Percentiles rank a stretch among this genome's conserved stretches.
phyloP scores from a whole-genome alignment of 129 eudicot species.

The Artemisia annua region DNA sequence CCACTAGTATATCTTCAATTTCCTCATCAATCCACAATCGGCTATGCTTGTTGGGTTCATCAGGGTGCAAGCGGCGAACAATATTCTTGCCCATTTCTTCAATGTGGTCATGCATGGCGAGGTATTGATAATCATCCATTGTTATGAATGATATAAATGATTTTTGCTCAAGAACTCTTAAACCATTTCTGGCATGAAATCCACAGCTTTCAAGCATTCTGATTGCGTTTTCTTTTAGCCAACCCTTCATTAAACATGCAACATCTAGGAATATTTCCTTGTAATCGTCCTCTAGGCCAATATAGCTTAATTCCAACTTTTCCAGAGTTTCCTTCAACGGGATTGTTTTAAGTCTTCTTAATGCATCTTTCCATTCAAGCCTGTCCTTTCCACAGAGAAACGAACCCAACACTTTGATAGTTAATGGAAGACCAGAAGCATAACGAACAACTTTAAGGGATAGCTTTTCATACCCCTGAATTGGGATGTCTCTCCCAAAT shows the following conservation, averaged over 20 bases:
- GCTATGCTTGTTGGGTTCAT: slow-evolving; percentile 41
- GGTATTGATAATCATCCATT: background rate
- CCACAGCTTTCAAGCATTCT: slow-evolving; percentile 41
- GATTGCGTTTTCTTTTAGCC: slow-evolving; percentile 25
- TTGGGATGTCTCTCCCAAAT: background rate
- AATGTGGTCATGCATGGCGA: slow-evolving; percentile 49
- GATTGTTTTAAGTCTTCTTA: background rate
- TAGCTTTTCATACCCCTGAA: background rate
- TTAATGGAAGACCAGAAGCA: slow-evolving; percentile 20
- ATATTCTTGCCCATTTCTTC: slow-evolving; percentile 62
- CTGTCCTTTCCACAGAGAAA: background rate
- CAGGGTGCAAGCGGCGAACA: slow-evolving; percentile 23
- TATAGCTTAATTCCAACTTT: slow-evolving; percentile 14
- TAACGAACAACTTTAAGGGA: background rate
- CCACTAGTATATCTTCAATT: slow-evolving; percentile 22
- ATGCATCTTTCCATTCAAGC: slow-evolving; percentile 8
- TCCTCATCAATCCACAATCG: slow-evolving; percentile 46
- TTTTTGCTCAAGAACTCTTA: slow-evolving; percentile 29
- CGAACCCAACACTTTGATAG: background rate
- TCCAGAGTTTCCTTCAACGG: background rate
- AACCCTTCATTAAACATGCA: background rate
- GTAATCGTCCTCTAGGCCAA: slow-evolving; percentile 11
- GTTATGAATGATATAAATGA: slow-evolving; percentile 25
- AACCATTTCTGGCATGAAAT: slow-evolving; percentile 35
- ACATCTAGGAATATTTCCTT: slow-evolving; percentile 26